Evolutionary conservation across 2,329 filamentous ascomycete genomes (phyloP).

Genomic region (Neophaeococcomyces aloes): DNA sequence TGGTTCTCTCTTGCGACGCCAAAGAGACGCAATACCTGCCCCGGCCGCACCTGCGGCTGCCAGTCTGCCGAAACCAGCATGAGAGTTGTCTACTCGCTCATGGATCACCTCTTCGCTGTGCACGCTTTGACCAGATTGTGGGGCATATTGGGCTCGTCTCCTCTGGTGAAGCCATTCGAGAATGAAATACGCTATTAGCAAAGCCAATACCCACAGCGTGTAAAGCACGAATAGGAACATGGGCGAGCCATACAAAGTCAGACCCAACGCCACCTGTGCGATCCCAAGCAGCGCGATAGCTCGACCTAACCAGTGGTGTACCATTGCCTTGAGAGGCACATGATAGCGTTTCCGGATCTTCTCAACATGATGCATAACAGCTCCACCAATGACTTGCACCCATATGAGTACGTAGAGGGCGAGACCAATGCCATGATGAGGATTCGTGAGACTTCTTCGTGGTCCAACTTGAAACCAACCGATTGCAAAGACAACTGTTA

Average conservation of each 20-base stretch:
- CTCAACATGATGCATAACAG: constrained; percentile 44
- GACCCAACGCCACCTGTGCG: constrained; percentile 73
- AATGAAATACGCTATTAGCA: constrained; percentile 68
- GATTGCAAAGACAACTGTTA: constrained; percentile 51
- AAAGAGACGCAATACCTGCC: constrained; percentile 47
- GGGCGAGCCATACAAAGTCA: constrained; percentile 87
- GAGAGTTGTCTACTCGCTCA: constrained; percentile 29
- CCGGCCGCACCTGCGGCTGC: constrained; percentile 47
- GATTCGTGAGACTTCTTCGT: constrained; percentile 50
- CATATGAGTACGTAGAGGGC: constrained; percentile 53
- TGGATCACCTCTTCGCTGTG: constrained; percentile 42
- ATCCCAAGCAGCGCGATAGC: constrained; percentile 70
- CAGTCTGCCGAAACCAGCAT: constrained; percentile 38
- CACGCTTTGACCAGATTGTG: constrained; percentile 46
- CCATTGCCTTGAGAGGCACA: constrained; percentile 49
- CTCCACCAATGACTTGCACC: constrained; percentile 49
- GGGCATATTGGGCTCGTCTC: constrained; percentile 42
- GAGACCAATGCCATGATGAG: constrained; percentile 56
- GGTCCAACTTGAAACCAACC: constrained; percentile 56
- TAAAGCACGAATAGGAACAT: constrained; percentile 76
- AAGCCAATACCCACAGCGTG: constrained; percentile 61
- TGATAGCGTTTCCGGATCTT: constrained; percentile 43
- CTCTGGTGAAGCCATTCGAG: constrained; percentile 60
- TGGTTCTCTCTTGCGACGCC: constrained; percentile 22
- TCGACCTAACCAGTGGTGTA: constrained; percentile 84